These are phyloP conservation scores for Colletotrichum endophyticum DNA, from an alignment of 2,329 filamentous ascomycete species.

Conservation along the genomic window DNA sequence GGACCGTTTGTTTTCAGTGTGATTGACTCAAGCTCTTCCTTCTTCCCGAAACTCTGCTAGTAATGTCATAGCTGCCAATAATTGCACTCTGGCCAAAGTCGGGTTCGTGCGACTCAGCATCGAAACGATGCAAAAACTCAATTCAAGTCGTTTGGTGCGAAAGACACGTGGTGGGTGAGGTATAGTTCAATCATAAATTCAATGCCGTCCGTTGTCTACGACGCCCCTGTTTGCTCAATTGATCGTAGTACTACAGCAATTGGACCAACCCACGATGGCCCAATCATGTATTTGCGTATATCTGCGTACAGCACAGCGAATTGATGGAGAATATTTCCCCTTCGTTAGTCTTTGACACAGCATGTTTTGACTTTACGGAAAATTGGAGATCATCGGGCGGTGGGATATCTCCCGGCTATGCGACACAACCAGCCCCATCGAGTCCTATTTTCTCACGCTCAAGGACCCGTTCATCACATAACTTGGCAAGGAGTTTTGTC, in stretches of 20 bases:
- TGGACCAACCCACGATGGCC: neutral
- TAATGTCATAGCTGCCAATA: neutral
- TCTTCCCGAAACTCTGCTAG: slow-evolving; percentile 10
- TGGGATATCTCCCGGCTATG: neutral
- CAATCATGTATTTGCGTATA: neutral
- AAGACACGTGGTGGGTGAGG: neutral
- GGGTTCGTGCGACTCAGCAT: neutral
- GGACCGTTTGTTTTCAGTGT: neutral
- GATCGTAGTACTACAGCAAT: neutral
- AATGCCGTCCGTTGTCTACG: neutral
- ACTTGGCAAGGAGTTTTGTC: neutral
- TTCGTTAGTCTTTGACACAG: neutral
- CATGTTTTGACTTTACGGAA: neutral
- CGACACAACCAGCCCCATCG: neutral
- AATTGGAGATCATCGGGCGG: neutral
- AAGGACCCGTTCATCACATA: neutral
- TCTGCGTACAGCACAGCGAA: neutral
- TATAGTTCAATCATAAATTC: neutral
- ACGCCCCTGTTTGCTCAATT: neutral
- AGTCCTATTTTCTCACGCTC: neutral
- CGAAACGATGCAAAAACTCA: neutral
- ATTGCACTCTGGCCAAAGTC: neutral
- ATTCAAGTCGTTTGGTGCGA: neutral
- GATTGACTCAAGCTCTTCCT: neutral
- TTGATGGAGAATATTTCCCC: neutral